Evolutionary conservation across 2,329 filamentous ascomycete species (phyloP), one percentile per base, ranked within the genome.

Genomic region (Colletotrichum acutatum): DNA sequence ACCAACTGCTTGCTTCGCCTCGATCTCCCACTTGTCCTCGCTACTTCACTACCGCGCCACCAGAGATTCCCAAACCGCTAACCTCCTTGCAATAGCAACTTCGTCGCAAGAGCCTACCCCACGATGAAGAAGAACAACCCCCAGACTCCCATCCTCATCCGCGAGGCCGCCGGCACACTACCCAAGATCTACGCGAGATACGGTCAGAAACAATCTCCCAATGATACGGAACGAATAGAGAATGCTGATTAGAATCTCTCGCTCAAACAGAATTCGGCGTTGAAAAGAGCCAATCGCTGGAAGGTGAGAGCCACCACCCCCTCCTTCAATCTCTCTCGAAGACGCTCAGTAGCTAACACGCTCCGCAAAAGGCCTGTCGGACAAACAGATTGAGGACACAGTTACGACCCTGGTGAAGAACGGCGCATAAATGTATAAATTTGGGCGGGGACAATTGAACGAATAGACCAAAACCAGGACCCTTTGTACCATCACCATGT

Each of bases 121-220:
- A 97, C 94, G 74, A 98, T 99, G 96, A 99, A 99, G 91, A 97
- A 97, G 89, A 94, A 96, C 89, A 99, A 99, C 87, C 97, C 97
- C 70, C 88, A 94, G 84, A 95, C 90, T 61, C 97, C 97, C 67
- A 98, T 99, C 84, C 88, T 99, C 88, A 92, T 99, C 80, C 94
- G 97, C 81, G 97, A 98, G 88, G 97, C 96, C 66, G 87, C 90
- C 78, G 95, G 94, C 80, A 94, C 94, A 67, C 87, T 93, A 82
- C 96, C 97, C 76, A 93, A 91, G 83, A 91, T 99, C 76, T 98
- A 93, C 84, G 95, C 96, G 78, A 90, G 97, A 91, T 99, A 97
- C 82, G 96, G 95, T 97, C 84, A 79, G 91, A 75, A 54, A 76
- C 26, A 5, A 61, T 22, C 8, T n/a, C 30, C 30, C 8, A 37